A percentile compares a stretch with the other conserved stretches of the same genome.
These are phyloP conservation scores for Astraeus odoratus DNA, from an alignment of 768 basidiomycete genomes.

Conservation along the genomic window DNA sequence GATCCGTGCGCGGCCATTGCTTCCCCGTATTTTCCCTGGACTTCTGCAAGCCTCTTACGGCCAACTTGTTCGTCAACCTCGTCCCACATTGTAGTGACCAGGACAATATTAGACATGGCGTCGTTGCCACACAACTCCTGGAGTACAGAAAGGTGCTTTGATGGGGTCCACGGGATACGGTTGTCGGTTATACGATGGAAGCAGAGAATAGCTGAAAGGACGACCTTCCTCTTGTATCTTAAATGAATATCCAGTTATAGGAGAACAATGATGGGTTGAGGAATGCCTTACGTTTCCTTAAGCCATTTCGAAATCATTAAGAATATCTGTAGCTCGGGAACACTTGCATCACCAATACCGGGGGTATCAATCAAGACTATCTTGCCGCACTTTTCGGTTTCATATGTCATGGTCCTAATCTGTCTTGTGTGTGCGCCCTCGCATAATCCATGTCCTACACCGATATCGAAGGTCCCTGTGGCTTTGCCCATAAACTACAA, in stretches of 20 bases:
- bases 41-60: slow-evolving; percentile 9
- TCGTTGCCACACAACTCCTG: slow-evolving; percentile 21
- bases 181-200: slow-evolving; percentile 35
- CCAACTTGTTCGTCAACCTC: slow-evolving; percentile 17
- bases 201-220: slow-evolving; percentile 31
- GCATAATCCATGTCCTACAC: slow-evolving; percentile 5
- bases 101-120: slow-evolving; percentile 25
- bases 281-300: slow-evolving; percentile 1
- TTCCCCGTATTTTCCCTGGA: not conserved
- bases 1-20: slow-evolving; percentile 10
- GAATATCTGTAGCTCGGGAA: slow-evolving; percentile 11
- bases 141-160: slow-evolving; percentile 30
- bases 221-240: slow-evolving; percentile 8
- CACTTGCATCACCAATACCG: slow-evolving; percentile 15
- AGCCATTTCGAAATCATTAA: slow-evolving; percentile 13
- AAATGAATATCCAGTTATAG: not conserved
- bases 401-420: slow-evolving; percentile 2
- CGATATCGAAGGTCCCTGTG: slow-evolving; percentile 1
- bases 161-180: slow-evolving; percentile 27
- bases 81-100: slow-evolving; percentile 17
- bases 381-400: not conserved
- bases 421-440: slow-evolving; percentile 8
- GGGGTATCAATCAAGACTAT: slow-evolving; percentile 21
- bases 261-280: not conserved
- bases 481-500: slow-evolving; percentile 9